These are phyloP conservation scores for Trypanosoma scelopori DNA, from an alignment of 208 protist species.

Conservation along the genomic window DNA sequence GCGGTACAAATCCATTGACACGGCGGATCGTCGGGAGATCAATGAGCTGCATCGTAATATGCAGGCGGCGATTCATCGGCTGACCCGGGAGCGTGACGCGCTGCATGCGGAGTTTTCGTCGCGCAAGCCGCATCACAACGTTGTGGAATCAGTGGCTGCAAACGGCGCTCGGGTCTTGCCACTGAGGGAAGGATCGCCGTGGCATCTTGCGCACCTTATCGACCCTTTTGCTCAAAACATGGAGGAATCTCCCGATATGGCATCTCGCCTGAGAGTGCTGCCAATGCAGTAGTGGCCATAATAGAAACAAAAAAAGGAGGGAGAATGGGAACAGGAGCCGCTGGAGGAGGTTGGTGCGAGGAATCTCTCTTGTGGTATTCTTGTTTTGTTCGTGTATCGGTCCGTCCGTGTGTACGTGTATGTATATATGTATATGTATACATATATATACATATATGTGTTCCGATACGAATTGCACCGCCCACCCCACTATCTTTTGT, in stretches of 20 bases:
- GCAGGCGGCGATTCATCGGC: conserved; percentile 14
- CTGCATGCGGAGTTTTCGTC: conserved; percentile 7
- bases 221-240: conserved; percentile 10
- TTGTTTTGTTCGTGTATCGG: neutral
- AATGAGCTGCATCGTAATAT: conserved; percentile 34
- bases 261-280: conserved; percentile 6
- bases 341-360: too few species aligned
- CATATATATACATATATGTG: too few species aligned
- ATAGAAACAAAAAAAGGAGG: neutral
- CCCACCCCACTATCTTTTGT: too few species aligned
- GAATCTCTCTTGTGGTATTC: conserved; percentile 8
- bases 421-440: conserved; percentile 3
- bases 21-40: conserved; percentile 22
- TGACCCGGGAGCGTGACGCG: conserved; percentile 14
- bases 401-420: neutral
- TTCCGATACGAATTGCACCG: too few species aligned
- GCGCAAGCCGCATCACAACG: neutral
- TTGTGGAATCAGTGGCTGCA: neutral
- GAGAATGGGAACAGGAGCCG: too few species aligned
- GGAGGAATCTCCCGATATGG: conserved; percentile 15
- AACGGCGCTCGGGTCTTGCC: neutral
- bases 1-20: conserved; percentile 26
- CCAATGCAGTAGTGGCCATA: conserved; percentile 5
- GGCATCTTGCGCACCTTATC: conserved; percentile 21
- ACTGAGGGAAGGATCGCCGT: neutral